Conservation (phyloP, 2,329 filamentous ascomycete species). For the Exophiala phaeomuriformis region DNA sequence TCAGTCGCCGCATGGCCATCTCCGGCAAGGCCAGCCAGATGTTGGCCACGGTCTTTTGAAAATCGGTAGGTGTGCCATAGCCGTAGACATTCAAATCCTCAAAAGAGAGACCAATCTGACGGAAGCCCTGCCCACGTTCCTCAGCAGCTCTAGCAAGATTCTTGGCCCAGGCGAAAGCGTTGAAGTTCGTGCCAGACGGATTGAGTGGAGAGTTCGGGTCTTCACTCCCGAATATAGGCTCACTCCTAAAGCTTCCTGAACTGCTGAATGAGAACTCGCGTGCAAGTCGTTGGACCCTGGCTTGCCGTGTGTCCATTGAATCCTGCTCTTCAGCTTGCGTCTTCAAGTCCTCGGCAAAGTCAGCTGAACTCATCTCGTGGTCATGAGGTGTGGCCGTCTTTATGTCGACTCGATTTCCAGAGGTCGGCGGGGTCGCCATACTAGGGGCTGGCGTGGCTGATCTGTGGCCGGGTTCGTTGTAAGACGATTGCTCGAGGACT, state of each 20-base stretch:
- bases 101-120: slow-evolving; percentile 28
- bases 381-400: too few relatives aligned
- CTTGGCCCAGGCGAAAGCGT: slow-evolving; percentile 11
- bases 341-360: too few relatives aligned
- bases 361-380: too few relatives aligned
- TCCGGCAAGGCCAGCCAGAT: slow-evolving; percentile 1
- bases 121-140: slow-evolving; percentile 53
- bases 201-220: background rate
- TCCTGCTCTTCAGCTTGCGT: too few relatives aligned
- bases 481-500: too few relatives aligned
- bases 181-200: slow-evolving; percentile 1
- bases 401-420: too few relatives aligned
- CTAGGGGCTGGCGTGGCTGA: too few relatives aligned
- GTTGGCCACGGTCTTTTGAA: slow-evolving; percentile 32
- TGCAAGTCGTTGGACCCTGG: background rate
- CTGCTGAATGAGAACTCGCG: background rate
- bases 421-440: too few relatives aligned
- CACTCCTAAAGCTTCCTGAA: background rate
- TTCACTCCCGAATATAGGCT: background rate
- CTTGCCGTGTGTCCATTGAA: background rate
- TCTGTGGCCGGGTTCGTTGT: too few relatives aligned
- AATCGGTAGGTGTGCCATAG: slow-evolving; percentile 38
- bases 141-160: slow-evolving; percentile 67
- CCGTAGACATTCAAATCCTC: slow-evolving; percentile 40
- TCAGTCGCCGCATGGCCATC: background rate